phyloP scores from a whole-genome alignment of 139 green algal species.

The Auxenochlorella protothecoides region DNA sequence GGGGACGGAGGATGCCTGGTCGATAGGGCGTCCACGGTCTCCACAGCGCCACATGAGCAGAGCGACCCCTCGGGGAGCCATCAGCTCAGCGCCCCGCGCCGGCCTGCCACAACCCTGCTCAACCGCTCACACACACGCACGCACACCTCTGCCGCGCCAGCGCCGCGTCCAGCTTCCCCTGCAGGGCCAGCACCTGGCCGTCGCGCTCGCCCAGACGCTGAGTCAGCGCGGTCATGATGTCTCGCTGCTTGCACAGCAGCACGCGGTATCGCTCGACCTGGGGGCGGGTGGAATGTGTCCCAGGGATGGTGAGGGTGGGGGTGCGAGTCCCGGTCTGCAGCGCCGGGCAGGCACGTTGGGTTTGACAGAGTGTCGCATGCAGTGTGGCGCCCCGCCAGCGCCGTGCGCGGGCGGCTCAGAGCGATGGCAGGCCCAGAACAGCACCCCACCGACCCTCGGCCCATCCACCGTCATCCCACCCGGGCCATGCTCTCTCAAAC shows the following conservation, averaged over 20 bases:
- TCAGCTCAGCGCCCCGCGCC: background rate
- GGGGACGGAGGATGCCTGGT: background rate
- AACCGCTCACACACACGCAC: background rate
- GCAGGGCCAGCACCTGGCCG: constrained; percentile 76
- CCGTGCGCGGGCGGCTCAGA: too few relatives aligned
- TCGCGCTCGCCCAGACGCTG: constrained; percentile 83
- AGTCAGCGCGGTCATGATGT: constrained; percentile 98
- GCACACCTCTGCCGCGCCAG: constrained; percentile 56
- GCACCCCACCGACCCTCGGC: too few relatives aligned
- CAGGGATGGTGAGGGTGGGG: background rate
- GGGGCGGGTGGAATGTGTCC: background rate
- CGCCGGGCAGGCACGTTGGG: background rate
- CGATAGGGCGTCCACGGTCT: background rate
- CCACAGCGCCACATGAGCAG: background rate
- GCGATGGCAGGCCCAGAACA: too few relatives aligned
- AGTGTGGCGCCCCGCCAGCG: background rate
- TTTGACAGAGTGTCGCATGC: background rate
- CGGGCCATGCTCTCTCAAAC: too few relatives aligned
- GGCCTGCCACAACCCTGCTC: background rate
- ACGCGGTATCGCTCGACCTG: constrained; percentile 82
- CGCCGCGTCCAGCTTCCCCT: constrained; percentile 83
- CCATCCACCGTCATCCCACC: too few relatives aligned
- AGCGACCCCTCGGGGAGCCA: background rate
- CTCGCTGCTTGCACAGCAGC: constrained; percentile 90
- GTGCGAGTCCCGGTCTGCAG: background rate